Base-by-base conservation (phyloP, 1,139 yeast species). In the Kodamaea arcana region DNA sequence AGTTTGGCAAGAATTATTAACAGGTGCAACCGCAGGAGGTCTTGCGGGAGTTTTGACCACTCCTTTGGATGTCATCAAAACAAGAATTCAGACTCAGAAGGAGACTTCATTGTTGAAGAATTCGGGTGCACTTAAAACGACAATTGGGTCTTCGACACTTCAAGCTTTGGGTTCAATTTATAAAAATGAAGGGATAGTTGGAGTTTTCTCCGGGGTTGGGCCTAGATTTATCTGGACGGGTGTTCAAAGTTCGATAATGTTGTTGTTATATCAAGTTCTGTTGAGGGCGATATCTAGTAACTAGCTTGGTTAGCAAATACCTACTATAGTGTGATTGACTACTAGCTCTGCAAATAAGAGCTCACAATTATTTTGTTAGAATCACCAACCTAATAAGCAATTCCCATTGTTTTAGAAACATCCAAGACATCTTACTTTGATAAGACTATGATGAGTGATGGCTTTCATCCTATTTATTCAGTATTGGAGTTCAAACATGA, bases 11-110 rank as follows among this genome's bases (percentile, higher is more conserved):
- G 98, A 92, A 58, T 63, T 92, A 24, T 47, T 74, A 12, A 87
- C 97, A 0, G 98, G 98, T 37, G 97, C 97, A 0, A 79, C 87
- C 0, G 98, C 98, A 1, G 99, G 99, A 45, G 97, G 97, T 1
- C 64, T 90, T 27, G 95, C 98, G 0, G 98, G 98, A 1, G 75
- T 79, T 0, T 50, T 70, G 31, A 85, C 94, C 1, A 84, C 94
- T 0, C 94, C 94, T 0, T 62, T 88, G 43, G 98, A 92, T 52
- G 98, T 92, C 22, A 82, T 94, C 34, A 92, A 92, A 59, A 92
- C 99, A 1, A 72, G 97, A 48, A 79, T 87, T 33, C 98, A 90
- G 60, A 90, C 97, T 0, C 39, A 35, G 23, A 31, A 21, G n/a
- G 10, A 3, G 18, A 22, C 26, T 3, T 10, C 17, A 9, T 12